Base-by-base conservation (phyloP, 2,329 filamentous ascomycete species). In the Aspergillus niger region DNA sequence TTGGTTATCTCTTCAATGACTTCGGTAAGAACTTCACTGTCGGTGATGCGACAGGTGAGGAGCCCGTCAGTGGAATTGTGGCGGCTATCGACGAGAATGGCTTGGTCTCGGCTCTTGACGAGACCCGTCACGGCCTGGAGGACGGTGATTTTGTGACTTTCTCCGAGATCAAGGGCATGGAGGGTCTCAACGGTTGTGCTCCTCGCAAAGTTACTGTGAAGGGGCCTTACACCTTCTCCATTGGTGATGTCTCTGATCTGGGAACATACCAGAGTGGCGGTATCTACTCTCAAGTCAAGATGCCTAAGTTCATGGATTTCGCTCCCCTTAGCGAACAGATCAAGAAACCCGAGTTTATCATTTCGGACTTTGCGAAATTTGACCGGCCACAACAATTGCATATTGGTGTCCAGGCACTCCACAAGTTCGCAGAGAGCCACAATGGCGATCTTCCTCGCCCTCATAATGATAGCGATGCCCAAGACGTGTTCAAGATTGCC, bases 101-200 rank as follows among this genome's bases (percentile, higher is more conserved):
- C 20, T 75, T 97, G 52, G 94, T 99, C 3, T 97, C 94, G 11
- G 92, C 93, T 8, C 82, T 97, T 28, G 95, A 99, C 68, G 95
- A 99, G 81, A 95, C 92, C 8, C 86, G 95, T 58, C 95, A 99
- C 76, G 95, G 95, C 5, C 83, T 99, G 41, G 92, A 97, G 77
- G 95, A 99, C 82, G 95, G 94, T 22, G 95, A 99, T 75, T 97
- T 89, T 74, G 92, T 99, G 58, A 97, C 92, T 8, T 99, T 99
- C 76, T 89, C 91, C 2, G 95, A 99, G 75, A 76, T 99, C 22
- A 88, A 95, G 80, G 95, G 95, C 22, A 91, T 99, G 91, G 93
- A 97, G 63, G 87, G 79, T 5, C 78, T 99, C 64, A 99, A 99
- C 75, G 86, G 86, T 69, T 85, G 86, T 48, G 91, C 91, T 64